A percentile compares a stretch with the other conserved stretches of the same genome.
Conservation (phyloP, 2,329 filamentous ascomycete species). For the Colletotrichum incanum region DNA sequence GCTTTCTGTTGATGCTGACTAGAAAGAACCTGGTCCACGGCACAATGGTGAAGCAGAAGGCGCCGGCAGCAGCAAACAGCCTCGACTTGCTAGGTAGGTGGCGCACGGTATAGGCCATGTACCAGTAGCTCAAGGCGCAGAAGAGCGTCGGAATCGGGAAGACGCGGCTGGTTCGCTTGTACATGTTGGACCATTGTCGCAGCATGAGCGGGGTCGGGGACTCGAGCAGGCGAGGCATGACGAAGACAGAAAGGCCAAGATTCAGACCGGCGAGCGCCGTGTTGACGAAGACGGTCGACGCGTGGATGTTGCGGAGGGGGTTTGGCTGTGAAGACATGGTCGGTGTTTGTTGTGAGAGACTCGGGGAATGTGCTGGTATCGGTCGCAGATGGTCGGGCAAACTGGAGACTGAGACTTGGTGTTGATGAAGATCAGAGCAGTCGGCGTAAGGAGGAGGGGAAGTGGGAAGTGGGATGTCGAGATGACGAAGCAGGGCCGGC, state of each 20-base stretch:
- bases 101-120: slow-evolving; percentile 58
- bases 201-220: slow-evolving; percentile 70
- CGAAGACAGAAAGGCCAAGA: slow-evolving; percentile 58
- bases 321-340: slow-evolving; percentile 27
- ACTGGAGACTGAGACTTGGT: neutral
- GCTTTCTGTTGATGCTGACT: slow-evolving; percentile 62
- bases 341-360: neutral
- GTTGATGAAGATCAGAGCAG: neutral
- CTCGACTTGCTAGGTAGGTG: slow-evolving; percentile 51
- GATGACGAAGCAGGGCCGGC: neutral
- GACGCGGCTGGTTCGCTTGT: slow-evolving; percentile 55
- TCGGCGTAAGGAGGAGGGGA: neutral
- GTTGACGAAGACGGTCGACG: slow-evolving; percentile 66
- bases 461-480: neutral
- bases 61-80: slow-evolving; percentile 63
- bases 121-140: slow-evolving; percentile 59
- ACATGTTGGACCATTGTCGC: slow-evolving; percentile 67
- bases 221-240: slow-evolving; percentile 68
- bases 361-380: neutral
- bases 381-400: neutral
- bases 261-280: slow-evolving; percentile 59
- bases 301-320: slow-evolving; percentile 62
- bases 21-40: slow-evolving; percentile 69
- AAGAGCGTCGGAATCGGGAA: slow-evolving; percentile 58
- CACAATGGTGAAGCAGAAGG: slow-evolving; percentile 61